phyloP scores from a whole-genome alignment of 345 rosid species.

The Camelina hispida region DNA sequence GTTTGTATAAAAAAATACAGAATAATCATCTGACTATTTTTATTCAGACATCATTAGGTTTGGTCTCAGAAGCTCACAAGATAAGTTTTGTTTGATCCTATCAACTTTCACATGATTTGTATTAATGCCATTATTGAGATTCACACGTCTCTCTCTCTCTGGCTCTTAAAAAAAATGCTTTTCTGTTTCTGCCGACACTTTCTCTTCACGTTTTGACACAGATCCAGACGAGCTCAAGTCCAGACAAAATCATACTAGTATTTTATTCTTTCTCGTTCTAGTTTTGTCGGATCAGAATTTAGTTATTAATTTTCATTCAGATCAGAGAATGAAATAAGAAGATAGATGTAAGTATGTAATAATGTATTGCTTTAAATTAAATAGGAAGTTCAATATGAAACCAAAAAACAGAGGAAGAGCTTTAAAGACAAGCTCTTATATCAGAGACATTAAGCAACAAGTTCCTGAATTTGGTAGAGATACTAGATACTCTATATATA shows the following conservation, averaged over 20 bases:
- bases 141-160: slow-evolving; percentile 26
- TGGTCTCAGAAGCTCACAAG: not conserved
- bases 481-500: not conserved
- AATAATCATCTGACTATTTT: slow-evolving; percentile 26
- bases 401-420: not conserved
- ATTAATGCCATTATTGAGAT: slow-evolving; percentile 33
- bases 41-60: slow-evolving; percentile 5
- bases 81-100: slow-evolving; percentile 20
- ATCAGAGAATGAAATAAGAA: not conserved
- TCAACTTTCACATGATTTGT: slow-evolving; percentile 13
- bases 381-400: not conserved
- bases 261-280: slow-evolving; percentile 3
- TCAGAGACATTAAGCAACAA: slow-evolving; percentile 26
- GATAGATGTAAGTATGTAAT: not conserved
- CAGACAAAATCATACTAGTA: not conserved
- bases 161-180: slow-evolving; percentile 11
- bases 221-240: slow-evolving; percentile 24
- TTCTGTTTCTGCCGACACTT: slow-evolving; percentile 34
- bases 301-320: not conserved
- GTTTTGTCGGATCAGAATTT: slow-evolving; percentile 29
- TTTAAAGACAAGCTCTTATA: not conserved
- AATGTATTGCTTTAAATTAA: not conserved
- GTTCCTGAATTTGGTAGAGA: not conserved
- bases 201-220: slow-evolving; percentile 21
- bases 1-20: slow-evolving; percentile 41